Percentiles rank a stretch among this genome's conserved stretches.
Conservation (phyloP, 192 early-diverging fungal genomes). For the Spizellomyces sp. region DNA sequence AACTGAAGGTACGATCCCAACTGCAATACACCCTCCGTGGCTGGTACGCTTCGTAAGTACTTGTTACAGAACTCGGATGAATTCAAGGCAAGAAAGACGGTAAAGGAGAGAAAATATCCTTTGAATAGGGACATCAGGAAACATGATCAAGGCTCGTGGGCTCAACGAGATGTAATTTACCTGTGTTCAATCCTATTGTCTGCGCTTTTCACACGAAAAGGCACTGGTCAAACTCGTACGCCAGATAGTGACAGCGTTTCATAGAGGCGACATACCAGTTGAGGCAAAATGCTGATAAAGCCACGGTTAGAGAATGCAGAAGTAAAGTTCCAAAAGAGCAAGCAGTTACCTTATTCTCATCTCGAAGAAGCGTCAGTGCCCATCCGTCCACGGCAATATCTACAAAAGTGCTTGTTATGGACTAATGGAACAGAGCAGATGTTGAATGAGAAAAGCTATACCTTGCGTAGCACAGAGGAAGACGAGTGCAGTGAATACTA, state of each 20-base stretch:
- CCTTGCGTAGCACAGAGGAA: slow-evolving; percentile 94
- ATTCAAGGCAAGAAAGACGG: slow-evolving; percentile 95
- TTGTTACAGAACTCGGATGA: slow-evolving; percentile 91
- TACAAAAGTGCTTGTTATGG: slow-evolving; percentile 4
- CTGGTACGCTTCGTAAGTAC: slow-evolving; percentile 72
- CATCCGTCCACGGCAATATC: slow-evolving; percentile 81
- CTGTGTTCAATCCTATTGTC: slow-evolving; percentile 94
- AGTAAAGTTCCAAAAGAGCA: background rate
- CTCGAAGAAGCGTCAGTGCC: slow-evolving; percentile 89
- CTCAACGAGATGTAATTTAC: background rate
- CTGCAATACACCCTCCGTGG: slow-evolving; percentile 71
- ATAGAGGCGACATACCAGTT: slow-evolving; percentile 13
- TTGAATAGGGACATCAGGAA: too few relatives aligned
- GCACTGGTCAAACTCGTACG: background rate
- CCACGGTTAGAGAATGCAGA: background rate
- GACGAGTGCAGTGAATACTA: slow-evolving; percentile 80
- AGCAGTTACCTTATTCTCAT: slow-evolving; percentile 73
- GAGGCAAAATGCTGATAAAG: slow-evolving; percentile 14
- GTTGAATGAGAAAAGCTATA: background rate
- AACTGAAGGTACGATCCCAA: slow-evolving; percentile 88
- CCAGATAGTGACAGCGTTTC: too few relatives aligned
- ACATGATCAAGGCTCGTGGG: too few relatives aligned
- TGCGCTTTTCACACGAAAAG: slow-evolving; percentile 69
- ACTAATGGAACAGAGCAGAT: background rate
- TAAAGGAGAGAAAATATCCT: slow-evolving; percentile 93